phyloP scores from a whole-genome alignment of 352 stramenopile genomes.

The Paralagenidium karlingii region DNA sequence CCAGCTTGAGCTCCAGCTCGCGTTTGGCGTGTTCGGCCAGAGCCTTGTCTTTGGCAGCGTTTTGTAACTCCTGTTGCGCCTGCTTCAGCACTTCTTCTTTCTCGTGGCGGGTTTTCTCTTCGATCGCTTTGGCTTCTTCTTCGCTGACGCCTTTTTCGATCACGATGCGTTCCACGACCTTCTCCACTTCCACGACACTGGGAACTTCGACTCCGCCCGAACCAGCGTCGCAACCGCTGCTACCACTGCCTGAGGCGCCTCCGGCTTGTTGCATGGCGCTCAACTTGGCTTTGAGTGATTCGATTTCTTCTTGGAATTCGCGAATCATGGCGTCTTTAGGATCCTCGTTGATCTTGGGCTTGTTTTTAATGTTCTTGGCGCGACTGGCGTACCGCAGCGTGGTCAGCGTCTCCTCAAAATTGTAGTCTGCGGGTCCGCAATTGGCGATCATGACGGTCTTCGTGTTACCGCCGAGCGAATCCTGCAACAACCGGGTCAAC shows the following conservation, averaged over 20 bases:
- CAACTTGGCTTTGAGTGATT: constrained; percentile 82
- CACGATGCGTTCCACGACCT: constrained; percentile 74
- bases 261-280: constrained; percentile 32
- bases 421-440: constrained; percentile 95
- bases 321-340: constrained; percentile 96
- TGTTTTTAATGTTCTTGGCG: constrained; percentile 99
- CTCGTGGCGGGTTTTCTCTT: constrained; percentile 55
- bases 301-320: constrained; percentile 96
- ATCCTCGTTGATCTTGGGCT: constrained; percentile 97
- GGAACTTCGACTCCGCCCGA: constrained; percentile 3
- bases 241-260: constrained; percentile 6
- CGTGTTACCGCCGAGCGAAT: constrained; percentile 95
- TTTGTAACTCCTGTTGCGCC: constrained; percentile 49
- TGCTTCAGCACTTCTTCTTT: constrained; percentile 65
- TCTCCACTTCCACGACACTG: constrained; percentile 66
- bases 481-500: constrained; percentile 94
- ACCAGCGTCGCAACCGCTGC: constrained; percentile 1
- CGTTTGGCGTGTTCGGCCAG: constrained; percentile 81
- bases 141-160: constrained; percentile 77
- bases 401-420: constrained; percentile 92
- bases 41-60: constrained; percentile 67
- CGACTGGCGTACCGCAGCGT: constrained; percentile 94
- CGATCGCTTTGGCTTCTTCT: constrained; percentile 57
- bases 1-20: constrained; percentile 73
- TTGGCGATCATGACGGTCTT: constrained; percentile 98